A percentile compares a stretch with the other conserved stretches of the same genome.
Conservation (phyloP, 2,329 filamentous ascomycete genomes). For the Sporothrix brasiliensis region DNA sequence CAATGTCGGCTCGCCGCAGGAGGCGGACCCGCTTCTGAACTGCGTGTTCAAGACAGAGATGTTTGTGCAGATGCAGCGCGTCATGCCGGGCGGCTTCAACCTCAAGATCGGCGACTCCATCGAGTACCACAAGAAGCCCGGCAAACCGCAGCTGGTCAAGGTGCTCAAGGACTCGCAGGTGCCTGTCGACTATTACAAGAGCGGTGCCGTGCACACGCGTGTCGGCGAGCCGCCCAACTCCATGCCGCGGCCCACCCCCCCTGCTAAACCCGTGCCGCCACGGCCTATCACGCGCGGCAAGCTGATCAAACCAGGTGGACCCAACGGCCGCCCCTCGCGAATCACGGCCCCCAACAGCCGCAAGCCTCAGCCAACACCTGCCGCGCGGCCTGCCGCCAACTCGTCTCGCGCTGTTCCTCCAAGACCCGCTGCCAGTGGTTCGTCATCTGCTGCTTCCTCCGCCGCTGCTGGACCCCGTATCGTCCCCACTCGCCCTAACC, state of each 20-base stretch:
- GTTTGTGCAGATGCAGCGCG: slow-evolving; percentile 84
- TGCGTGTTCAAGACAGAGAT: slow-evolving; percentile 97
- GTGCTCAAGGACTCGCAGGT: slow-evolving; percentile 82
- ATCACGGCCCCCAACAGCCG: slow-evolving; percentile 49
- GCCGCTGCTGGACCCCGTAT: slow-evolving; percentile 42
- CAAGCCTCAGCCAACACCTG: slow-evolving; percentile 16
- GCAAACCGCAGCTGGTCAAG: slow-evolving; percentile 87
- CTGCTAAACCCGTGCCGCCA: slow-evolving; percentile 80
- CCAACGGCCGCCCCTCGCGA: slow-evolving; percentile 77
- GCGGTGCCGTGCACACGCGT: slow-evolving; percentile 82
- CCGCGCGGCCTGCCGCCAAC: slow-evolving; percentile 12
- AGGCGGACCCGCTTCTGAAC: slow-evolving; percentile 89
- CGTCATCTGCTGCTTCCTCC: slow-evolving; percentile 40
- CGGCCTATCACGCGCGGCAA: slow-evolving; percentile 93
- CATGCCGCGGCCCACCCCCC: slow-evolving; percentile 79
- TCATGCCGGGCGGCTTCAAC: slow-evolving; percentile 77
- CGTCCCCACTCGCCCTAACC: slow-evolving; percentile 34
- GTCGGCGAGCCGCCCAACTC: slow-evolving; percentile 83
- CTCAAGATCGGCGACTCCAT: slow-evolving; percentile 82
- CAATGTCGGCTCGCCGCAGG: slow-evolving; percentile 84
- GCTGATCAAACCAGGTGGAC: slow-evolving; percentile 87
- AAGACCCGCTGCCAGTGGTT: slow-evolving; percentile 35
- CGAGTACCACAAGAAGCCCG: slow-evolving; percentile 97
- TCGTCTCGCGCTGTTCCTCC: slow-evolving; percentile 38
- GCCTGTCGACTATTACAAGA: slow-evolving; percentile 87